Evolutionary conservation across 2,329 filamentous ascomycete genomes (phyloP), one percentile per base, ranked within the genome.

Genomic region (Alternaria sp.): DNA sequence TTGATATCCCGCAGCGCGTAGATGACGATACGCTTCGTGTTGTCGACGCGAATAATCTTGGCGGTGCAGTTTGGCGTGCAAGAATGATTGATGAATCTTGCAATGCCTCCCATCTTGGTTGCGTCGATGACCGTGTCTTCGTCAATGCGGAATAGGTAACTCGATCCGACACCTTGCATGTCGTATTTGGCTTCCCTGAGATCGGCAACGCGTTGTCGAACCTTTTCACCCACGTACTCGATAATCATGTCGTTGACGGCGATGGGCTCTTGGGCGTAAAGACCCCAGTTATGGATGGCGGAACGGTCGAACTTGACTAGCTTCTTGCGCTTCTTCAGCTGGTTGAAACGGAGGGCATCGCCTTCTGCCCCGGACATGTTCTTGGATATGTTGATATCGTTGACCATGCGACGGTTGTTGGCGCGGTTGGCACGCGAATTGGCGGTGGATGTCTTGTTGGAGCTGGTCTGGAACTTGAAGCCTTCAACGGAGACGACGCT

Each of bases 321-420:
- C 85, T 99, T 99, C 89, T 98, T 99, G 65, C 96, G 92, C 83
- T 98, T 99, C 87, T 98, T 97, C 62, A 99, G 89, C 83, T 98
- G 96, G 81, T 99, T 99, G 87, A 99, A 99, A 62, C 95, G 92
- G 74, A 99, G 88, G 28, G 96, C 93, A 74, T 97, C 95, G 58
- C 94, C 93, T 70, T 97, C 94, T 15, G 86, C 86, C 37, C 85
- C 83, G 66, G 90, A 91, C 60, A 89, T 81, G 15, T 84, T 85
- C 84, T 97, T 97, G 79, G 97, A 94, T 49, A 96, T 93, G 78
- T 97, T 97, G 71, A 99, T 90, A 75, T 98, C 96, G 58, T 96
- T 96, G 68, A 97, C 92, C 66, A 96, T 91, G 51, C 96, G 93
- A 62, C 96, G 93, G 78, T 98, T 97, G 79, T 97, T 97, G 74